These are phyloP conservation scores for Lachnellula occidentalis DNA, from an alignment of 2,329 filamentous ascomycete genomes.

Conservation along the genomic window DNA sequence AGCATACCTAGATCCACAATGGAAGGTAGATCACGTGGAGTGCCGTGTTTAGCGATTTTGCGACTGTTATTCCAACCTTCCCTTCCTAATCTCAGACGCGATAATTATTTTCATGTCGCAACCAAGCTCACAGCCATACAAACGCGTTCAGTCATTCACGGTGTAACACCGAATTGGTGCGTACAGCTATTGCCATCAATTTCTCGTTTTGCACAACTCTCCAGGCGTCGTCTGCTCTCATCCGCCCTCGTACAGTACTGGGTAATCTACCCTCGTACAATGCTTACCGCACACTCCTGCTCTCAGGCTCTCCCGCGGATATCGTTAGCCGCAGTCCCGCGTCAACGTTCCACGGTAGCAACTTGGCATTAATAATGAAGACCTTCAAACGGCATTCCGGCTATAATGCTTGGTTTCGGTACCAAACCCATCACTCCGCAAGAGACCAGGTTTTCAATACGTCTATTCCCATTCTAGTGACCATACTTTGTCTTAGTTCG, in stretches of 20 bases:
- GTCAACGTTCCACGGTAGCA: neutral
- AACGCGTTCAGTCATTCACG: too few species aligned
- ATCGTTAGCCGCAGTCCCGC: neutral
- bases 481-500: neutral
- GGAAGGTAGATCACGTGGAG: too few species aligned
- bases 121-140: too few species aligned
- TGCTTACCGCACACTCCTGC: neutral
- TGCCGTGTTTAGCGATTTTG: neutral
- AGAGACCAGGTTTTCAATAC: constrained; percentile 5
- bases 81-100: neutral
- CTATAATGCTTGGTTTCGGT: neutral
- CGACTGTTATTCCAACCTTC: neutral
- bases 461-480: constrained; percentile 4
- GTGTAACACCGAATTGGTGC: too few species aligned
- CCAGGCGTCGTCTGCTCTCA: neutral
- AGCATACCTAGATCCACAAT: too few species aligned
- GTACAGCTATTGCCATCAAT: too few species aligned
- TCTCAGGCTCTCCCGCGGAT: neutral
- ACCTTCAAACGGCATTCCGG: neutral
- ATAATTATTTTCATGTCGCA: neutral
- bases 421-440: neutral
- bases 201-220: too few species aligned
- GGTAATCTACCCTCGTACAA: too few species aligned
- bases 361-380: neutral
- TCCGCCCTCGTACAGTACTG: too few species aligned